phyloP scores from a whole-genome alignment of 2,329 filamentous ascomycete genomes.

The Macroventuria anomochaeta region DNA sequence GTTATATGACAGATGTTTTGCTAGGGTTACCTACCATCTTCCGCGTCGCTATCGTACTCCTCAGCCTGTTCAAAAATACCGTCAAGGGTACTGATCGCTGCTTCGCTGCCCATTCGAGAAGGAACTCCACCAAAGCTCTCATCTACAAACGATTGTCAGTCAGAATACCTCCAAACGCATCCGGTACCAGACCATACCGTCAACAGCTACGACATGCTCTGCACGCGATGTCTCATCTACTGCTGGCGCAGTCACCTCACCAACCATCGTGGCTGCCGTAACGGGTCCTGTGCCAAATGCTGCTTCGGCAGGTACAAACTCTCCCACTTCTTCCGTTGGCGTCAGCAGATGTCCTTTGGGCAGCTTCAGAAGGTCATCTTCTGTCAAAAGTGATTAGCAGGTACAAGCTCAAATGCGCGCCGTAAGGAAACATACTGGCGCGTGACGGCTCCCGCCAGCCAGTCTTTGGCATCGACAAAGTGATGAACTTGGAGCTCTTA shows the following conservation, averaged over 20 bases:
- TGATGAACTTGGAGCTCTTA: neutral
- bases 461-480: neutral
- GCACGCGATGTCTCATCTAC: neutral
- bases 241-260: neutral
- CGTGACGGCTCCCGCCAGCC: slow-evolving; percentile 7
- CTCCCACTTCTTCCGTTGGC: neutral
- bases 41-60: neutral
- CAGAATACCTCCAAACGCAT: no score
- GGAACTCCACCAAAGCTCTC: no score
- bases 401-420: no score
- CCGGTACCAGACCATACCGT: no score
- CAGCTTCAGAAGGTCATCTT: neutral
- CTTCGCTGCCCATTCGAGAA: neutral
- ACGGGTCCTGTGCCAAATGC: no score
- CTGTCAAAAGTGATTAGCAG: neutral
- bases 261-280: neutral
- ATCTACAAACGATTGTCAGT: neutral
- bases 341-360: neutral
- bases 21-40: neutral
- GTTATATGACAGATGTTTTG: neutral
- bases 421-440: neutral
- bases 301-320: neutral
- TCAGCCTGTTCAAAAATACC: neutral
- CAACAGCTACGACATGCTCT: neutral
- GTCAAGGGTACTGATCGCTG: neutral